Conservation (phyloP, 2,329 filamentous ascomycete genomes). For the Arthrinium puccinioides region DNA sequence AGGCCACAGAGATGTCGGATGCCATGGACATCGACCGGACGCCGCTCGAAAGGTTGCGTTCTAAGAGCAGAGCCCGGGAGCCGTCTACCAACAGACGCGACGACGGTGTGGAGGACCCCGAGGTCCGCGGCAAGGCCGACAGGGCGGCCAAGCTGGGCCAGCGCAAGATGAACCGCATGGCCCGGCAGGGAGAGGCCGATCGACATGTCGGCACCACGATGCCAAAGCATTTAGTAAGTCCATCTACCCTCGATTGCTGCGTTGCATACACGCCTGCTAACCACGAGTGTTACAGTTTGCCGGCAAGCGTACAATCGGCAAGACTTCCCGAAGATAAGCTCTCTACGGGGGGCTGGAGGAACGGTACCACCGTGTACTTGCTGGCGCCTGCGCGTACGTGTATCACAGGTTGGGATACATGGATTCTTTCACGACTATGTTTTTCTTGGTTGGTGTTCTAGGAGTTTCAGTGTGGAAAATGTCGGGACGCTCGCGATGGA, state of each 20-base stretch:
- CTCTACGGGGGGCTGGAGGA: too few species aligned
- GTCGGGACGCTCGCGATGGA: too few species aligned
- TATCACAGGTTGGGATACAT: too few species aligned
- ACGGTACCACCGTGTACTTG: too few species aligned
- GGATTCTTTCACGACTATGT: too few species aligned
- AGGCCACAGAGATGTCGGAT: slow-evolving; percentile 57
- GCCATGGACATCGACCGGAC: slow-evolving; percentile 68
- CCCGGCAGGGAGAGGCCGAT: slow-evolving; percentile 93
- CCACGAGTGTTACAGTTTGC: slow-evolving; percentile 4
- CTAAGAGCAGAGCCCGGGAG: slow-evolving; percentile 64
- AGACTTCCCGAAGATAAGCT: slow-evolving; percentile 6
- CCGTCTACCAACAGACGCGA: slow-evolving; percentile 60
- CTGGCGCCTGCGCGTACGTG: too few species aligned
- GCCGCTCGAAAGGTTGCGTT: slow-evolving; percentile 54
- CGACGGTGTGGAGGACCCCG: slow-evolving; percentile 67
- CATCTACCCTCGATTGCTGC: too few species aligned
- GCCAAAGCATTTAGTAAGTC: slow-evolving; percentile 82
- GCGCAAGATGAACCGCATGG: slow-evolving; percentile 98
- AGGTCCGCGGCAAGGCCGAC: slow-evolving; percentile 70
- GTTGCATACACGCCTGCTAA: too few species aligned
- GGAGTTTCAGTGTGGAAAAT: too few species aligned
- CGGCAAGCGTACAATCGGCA: slow-evolving; percentile 8
- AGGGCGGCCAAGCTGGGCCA: slow-evolving; percentile 82
- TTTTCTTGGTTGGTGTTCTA: too few species aligned
- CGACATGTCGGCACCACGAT: slow-evolving; percentile 75